phyloP scores from a whole-genome alignment of 2,329 filamentous ascomycete genomes.

The Amauroascus niger region DNA sequence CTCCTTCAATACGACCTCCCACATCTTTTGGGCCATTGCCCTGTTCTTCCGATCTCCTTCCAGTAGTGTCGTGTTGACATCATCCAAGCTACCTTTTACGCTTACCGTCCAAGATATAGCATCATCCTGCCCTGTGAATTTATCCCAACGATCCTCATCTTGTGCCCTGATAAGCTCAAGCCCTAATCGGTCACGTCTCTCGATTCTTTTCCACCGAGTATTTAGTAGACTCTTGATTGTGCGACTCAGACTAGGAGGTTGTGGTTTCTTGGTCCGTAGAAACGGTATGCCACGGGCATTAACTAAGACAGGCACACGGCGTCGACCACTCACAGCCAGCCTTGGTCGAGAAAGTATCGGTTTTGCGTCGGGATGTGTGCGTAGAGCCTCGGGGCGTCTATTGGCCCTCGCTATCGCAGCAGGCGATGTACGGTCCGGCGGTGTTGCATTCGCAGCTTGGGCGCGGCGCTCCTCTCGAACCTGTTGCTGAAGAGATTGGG shows the following conservation, averaged over 20 bases:
- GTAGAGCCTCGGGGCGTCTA: slow-evolving; percentile 23
- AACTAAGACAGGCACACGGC: slow-evolving; percentile 34
- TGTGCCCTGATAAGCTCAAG: slow-evolving; percentile 27
- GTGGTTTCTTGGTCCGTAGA: slow-evolving; percentile 38
- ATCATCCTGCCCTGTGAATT: slow-evolving; percentile 22
- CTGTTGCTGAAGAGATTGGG: slow-evolving; percentile 17
- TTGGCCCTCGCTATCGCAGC: slow-evolving; percentile 20
- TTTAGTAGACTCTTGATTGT: slow-evolving; percentile 30
- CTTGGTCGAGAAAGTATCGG: slow-evolving; percentile 31
- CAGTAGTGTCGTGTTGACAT: slow-evolving; percentile 21
- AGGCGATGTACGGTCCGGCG: background rate
- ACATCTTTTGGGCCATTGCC: slow-evolving; percentile 29
- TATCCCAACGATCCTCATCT: slow-evolving; percentile 38
- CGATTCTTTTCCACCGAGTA: slow-evolving; percentile 28
- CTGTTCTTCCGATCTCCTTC: slow-evolving; percentile 24
- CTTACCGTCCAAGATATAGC: slow-evolving; percentile 21
- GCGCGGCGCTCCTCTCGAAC: slow-evolving; percentile 18
- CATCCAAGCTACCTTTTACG: slow-evolving; percentile 18
- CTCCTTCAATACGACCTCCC: slow-evolving; percentile 34
- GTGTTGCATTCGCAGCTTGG: slow-evolving; percentile 11
- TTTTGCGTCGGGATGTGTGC: slow-evolving; percentile 26
- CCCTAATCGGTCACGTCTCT: slow-evolving; percentile 27
- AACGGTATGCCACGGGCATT: slow-evolving; percentile 36
- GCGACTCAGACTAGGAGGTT: slow-evolving; percentile 32
- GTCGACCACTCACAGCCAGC: slow-evolving; percentile 28